Conservation (phyloP, 2,329 filamentous ascomycete species). For the Arthrocladium fulminans region DNA sequence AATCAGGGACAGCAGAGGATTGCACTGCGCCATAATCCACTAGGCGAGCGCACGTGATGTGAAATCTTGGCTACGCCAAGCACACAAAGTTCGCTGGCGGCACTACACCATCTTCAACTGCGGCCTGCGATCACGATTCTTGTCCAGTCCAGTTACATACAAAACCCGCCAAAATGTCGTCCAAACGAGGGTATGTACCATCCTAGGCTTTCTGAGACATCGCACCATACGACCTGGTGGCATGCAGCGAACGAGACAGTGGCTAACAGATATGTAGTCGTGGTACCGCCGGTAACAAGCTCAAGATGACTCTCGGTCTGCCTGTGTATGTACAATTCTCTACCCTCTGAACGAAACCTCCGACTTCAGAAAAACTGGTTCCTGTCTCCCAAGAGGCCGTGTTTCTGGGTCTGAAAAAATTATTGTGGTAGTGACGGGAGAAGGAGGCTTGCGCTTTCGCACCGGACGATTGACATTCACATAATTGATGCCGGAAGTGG, state of each 20-base stretch:
- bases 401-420: neutral
- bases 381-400: neutral
- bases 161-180: slow-evolving; percentile 12
- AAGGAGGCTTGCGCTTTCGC: neutral
- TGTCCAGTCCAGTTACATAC: neutral
- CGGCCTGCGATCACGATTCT: neutral
- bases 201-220: neutral
- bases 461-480: neutral
- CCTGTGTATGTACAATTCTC: slow-evolving; percentile 70
- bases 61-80: slow-evolving; percentile 4
- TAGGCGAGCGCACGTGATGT: neutral
- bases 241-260: slow-evolving; percentile 3
- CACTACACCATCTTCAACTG: neutral
- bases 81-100: too few relatives aligned
- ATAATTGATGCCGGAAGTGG: neutral
- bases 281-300: slow-evolving; percentile 97
- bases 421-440: neutral
- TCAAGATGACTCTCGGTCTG: slow-evolving; percentile 99
- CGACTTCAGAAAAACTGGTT: neutral
- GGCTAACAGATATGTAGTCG: slow-evolving; percentile 36
- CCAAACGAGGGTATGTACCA: slow-evolving; percentile 22
- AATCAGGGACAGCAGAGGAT: too few relatives aligned
- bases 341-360: slow-evolving; percentile 9
- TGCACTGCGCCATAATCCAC: too few relatives aligned
- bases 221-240: neutral